Evolutionary conservation across 2,329 filamentous ascomycete species (phyloP).

Genomic region (Aspergillus caelatus): DNA sequence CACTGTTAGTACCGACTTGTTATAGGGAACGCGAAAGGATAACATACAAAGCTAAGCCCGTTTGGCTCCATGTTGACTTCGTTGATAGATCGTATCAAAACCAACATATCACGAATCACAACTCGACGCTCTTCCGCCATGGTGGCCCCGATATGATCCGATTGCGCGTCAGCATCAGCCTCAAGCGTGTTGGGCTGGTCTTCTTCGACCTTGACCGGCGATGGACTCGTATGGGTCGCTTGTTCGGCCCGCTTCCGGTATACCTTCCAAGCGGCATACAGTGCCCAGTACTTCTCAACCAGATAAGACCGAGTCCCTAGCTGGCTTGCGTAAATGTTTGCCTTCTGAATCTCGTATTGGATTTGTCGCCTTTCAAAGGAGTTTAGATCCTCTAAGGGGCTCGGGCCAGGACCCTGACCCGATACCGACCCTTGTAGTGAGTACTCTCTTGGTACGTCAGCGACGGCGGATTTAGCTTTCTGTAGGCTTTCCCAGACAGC

Average conservation of each 20-base stretch:
- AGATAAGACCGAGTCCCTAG: constrained; percentile 81
- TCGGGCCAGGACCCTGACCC: background rate
- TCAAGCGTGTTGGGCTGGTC: constrained; percentile 31
- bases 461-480: constrained; percentile 69
- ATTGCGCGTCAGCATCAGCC: constrained; percentile 39
- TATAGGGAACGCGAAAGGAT: background rate
- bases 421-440: constrained; percentile 48
- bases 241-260: constrained; percentile 25
- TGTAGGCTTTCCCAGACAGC: constrained; percentile 72
- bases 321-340: constrained; percentile 83
- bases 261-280: constrained; percentile 65
- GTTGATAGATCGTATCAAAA: constrained; percentile 74
- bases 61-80: constrained; percentile 83
- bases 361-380: constrained; percentile 44
- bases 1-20: constrained; percentile 7
- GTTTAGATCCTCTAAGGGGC: constrained; percentile 30
- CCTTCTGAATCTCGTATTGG: constrained; percentile 88
- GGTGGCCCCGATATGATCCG: constrained; percentile 59
- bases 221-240: constrained; percentile 13
- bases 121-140: constrained; percentile 77
- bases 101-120: constrained; percentile 78
- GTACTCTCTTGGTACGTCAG: constrained; percentile 70
- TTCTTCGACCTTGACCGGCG: constrained; percentile 24
- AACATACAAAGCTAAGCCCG: constrained; percentile 64
- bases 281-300: constrained; percentile 81